Base-by-base conservation (phyloP, 2,329 filamentous ascomycete genomes). In the Niveomyces coronatus region DNA sequence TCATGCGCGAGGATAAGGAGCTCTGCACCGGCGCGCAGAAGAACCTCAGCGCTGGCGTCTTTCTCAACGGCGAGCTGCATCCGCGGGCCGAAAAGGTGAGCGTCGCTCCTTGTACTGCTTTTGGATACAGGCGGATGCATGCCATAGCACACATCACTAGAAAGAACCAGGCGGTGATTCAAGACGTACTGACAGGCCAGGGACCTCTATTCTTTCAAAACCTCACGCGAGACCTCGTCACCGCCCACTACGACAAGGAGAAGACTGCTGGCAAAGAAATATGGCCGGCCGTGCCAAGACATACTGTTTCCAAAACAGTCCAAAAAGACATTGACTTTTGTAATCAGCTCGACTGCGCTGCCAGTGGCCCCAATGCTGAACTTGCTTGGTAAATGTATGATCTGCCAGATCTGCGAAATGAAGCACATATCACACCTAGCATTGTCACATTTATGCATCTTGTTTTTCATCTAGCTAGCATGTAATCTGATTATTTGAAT, bases 61-160 rank as follows among this genome's bases (percentile, higher is more conserved):
- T 68, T 43, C 50, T 69, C 48, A 69, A 65, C 44, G 69, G 70
- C 39, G 63, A 70, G 46, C 52, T 71, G 40, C 69, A 73, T 45
- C 67, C 69, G 1, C 54, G 63, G n/a, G 62, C 63, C 47, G 69
- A 73, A 49, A 66, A 67, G 38, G 38, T 35, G 16, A 18, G 9
- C n/a, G n/a, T n/a, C n/a, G n/a, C n/a, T n/a, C n/a, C n/a, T n/a
- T n/a, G n/a, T n/a, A n/a, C n/a, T n/a, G n/a, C n/a, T n/a, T n/a
- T n/a, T n/a, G n/a, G n/a, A n/a, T n/a, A n/a, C n/a, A n/a, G n/a
- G n/a, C n/a, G n/a, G n/a, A n/a, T 45, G 58, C 44, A 23, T 23
- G 22, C 32, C 23, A 22, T n/a, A n/a, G n/a, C n/a, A n/a, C n/a
- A n/a, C n/a, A n/a, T n/a, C n/a, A n/a, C n/a, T n/a, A n/a, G n/a